Base-by-base conservation (phyloP, 495 filamentous ascomycete genomes). In the Aspergillus ellipticus region DNA sequence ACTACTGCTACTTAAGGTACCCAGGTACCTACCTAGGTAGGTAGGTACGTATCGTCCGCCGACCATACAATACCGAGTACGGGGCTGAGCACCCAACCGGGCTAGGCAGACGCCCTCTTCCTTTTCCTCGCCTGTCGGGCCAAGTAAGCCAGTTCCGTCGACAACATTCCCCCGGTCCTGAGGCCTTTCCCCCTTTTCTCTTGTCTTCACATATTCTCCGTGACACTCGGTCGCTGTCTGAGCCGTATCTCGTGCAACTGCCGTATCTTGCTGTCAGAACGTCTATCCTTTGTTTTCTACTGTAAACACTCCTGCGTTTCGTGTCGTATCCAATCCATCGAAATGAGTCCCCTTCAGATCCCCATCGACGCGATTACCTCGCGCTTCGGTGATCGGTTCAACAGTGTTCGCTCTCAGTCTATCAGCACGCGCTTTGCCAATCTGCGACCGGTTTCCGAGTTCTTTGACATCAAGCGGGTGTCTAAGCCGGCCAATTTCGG, bases 391-490 rank as follows among this genome's bases (percentile, higher is more conserved):
- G 81, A 82, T 50, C 86, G 86, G 58, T 90, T 96, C 77, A 82
- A 86, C 65, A 87, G 84, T 69, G 74, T 96, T 56, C 82, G 89
- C 70, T 83, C 84, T 46, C 85, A 90, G 50, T 88, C 90, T 2
- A 68, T 97, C 51, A 79, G 82, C 48, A 80, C 84, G 54, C 86
- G 95, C 59, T 98, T 97, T 69, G 85, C 92, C 71, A 97, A 97
- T 76, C 82, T 98, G 58, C 87, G 85, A 41, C 95, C 95, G 28
- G 67, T 98, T 62, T 86, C 87, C 58, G 94, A 98, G 71, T 98
- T 98, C 74, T 79, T 97, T 66, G 92, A 98, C 71, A 63, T 97
- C 71, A 98, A 96, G 82, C 88, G 93, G 28, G 60, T 98, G 10
- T 96, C 90, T 45, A 97, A 97, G 76, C 95, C 94, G 4, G 82